Evolutionary conservation across 2,329 filamentous ascomycete species (phyloP), one percentile per base, ranked within the genome.

Genomic region (Fusarium udum): DNA sequence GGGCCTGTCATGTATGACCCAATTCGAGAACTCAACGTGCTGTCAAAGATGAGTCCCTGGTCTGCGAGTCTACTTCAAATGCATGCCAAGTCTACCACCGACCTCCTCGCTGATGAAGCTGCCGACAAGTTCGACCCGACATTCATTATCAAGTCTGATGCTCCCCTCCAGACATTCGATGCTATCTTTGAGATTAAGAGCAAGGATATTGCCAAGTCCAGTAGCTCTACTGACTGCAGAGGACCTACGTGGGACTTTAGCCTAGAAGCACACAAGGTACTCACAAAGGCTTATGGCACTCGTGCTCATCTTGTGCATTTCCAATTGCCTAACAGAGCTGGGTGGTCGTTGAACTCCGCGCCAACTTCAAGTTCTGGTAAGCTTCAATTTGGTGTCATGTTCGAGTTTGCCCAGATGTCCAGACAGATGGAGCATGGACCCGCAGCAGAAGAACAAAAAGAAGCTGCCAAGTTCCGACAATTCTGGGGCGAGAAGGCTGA

Each of bases 401-500:
- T 95, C 53, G 90, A 98, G 76, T 87, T 93, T 3, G 86, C 88
- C 42, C 92, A 94, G 75, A 91, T 92, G 77, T 85, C 88, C 62
- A 92, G 95, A 37, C 88, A 91, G 52, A 93, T 98, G 71, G 96
- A 99, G 74, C 93, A 95, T 80, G 96, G 96, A 1, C 96, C 96
- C 10, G 85, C 92, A 2, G 93, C 94, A 4, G 95, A 98, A 79
- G 89, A 96, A 69, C 95, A 95, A 81, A 91, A 92, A 72, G 93
- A 94, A 72, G 92, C 95, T 31, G 90, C 91, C 15, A 88, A 87
- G 37, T 99, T 98, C 81, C 93, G 94, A 40, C 90, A 92, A 39
- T 98, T 99, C 80, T 99, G 97, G 96, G 96, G 95, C 12, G 92
- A 95, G 15, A 97, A 96, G 80, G 90, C 96, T 3, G 96, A 99